A percentile compares a stretch with the other conserved stretches of the same genome.
phyloP scores from a whole-genome alignment of 352 stramenopile species.

The Globisporangium apiculatum region DNA sequence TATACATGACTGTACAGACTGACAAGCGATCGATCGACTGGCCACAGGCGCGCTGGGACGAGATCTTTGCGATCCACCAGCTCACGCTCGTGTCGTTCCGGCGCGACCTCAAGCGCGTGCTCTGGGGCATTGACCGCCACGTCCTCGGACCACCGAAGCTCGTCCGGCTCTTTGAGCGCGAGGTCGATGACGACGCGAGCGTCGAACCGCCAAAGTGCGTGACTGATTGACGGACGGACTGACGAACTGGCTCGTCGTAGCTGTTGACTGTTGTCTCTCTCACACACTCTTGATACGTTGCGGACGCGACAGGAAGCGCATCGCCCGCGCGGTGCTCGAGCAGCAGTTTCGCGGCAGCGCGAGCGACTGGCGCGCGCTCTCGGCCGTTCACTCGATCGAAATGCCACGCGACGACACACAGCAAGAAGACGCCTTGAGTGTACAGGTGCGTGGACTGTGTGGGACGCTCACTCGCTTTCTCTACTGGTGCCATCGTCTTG shows the following conservation, averaged over 20 bases:
- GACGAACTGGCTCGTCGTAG: too few species aligned
- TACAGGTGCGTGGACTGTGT: neutral
- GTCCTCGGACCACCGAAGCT: conserved; percentile 47
- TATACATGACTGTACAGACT: too few species aligned
- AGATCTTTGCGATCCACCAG: conserved; percentile 30
- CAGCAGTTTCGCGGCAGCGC: conserved; percentile 20
- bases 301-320: conserved; percentile 1
- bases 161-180: conserved; percentile 29
- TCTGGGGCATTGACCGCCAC: conserved; percentile 41
- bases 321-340: conserved; percentile 24
- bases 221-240: too few species aligned
- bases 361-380: conserved; percentile 30
- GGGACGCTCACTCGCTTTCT: too few species aligned
- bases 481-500: too few species aligned
- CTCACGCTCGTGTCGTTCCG: conserved; percentile 42
- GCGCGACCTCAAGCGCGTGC: conserved; percentile 60
- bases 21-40: too few species aligned
- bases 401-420: too few species aligned
- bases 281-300: neutral
- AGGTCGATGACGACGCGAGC: neutral
- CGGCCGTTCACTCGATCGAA: conserved; percentile 22
- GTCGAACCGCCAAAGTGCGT: conserved; percentile 4
- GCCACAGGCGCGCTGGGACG: conserved; percentile 44
- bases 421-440: neutral
- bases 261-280: neutral